Conservation (phyloP, 1,139 yeast species). For the Geotrichum fermentans region DNA sequence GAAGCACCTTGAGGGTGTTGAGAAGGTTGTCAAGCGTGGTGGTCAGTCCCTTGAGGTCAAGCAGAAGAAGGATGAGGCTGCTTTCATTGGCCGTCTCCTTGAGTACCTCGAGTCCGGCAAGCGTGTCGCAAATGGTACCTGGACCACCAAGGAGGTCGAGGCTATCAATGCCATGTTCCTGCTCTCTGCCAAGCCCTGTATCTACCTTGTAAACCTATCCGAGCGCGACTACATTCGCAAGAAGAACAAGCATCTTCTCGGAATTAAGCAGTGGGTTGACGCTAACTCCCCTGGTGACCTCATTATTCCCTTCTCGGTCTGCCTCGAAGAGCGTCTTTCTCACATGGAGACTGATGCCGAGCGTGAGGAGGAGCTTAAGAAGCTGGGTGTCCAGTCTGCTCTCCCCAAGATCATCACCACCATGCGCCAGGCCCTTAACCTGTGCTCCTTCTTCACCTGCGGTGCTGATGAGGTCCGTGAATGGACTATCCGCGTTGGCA, state of each 20-base stretch:
- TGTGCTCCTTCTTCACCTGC: constrained; percentile 86
- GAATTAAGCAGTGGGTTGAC: constrained; percentile 97
- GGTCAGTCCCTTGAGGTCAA: constrained; percentile 95
- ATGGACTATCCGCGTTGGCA: constrained; percentile 80
- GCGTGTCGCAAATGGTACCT: constrained; percentile 84
- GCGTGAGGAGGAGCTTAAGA: constrained; percentile 85
- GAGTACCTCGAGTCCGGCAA: constrained; percentile 73
- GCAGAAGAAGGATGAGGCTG: constrained; percentile 89
- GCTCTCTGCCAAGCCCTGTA: constrained; percentile 91
- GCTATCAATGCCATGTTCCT: constrained; percentile 74
- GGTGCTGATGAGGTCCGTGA: constrained; percentile 88
- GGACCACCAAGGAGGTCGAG: constrained; percentile 90
- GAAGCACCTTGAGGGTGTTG: constrained; percentile 82
- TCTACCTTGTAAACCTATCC: constrained; percentile 87
- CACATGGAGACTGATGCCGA: constrained; percentile 86
- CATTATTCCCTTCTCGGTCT: constrained; percentile 90
- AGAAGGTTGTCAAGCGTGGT: constrained; percentile 79
- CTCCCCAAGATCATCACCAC: constrained; percentile 76
- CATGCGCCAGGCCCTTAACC: constrained; percentile 63
- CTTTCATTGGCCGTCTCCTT: constrained; percentile 71
- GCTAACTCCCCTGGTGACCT: constrained; percentile 88
- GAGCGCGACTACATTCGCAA: constrained; percentile 94
- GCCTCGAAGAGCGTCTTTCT: constrained; percentile 88
- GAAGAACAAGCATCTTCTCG: constrained; percentile 90
- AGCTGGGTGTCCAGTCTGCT: constrained; percentile 75